Base-by-base conservation (phyloP, 2,329 filamentous ascomycete genomes). In the Fusarium domesticum region DNA sequence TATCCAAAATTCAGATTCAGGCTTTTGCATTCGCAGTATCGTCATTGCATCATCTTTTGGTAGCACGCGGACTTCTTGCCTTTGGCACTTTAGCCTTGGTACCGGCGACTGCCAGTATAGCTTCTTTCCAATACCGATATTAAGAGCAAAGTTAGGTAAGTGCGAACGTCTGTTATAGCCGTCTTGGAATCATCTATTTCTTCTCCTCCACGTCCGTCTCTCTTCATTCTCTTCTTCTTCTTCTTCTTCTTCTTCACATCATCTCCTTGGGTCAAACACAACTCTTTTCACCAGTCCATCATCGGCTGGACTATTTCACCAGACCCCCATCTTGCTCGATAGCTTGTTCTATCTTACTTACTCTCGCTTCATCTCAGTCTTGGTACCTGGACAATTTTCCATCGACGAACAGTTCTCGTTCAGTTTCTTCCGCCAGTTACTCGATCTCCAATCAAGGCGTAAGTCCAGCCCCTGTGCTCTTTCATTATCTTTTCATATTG, bases 261-360 rank as follows among this genome's bases (percentile, higher is more conserved):
- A 78, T 73, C 74, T 66, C 67, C 70, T 64, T 60, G 64, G 63
- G 61, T 48, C 65, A 67, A 66, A 39, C 43, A 63, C 62, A 66
- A 67, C 60, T 70, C 70, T 71, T 70, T 73, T 71, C 56, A 51
- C 35, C 49, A 48, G 46, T 49, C 40, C 43, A 39, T 64, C 63
- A 63, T 62, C 58, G 56, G 48, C 57, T 50, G 41, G 50, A 57
- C 49, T 47, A 62, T 62, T 61, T 63, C 60, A 63, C 62, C 61
- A 55, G 54, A 58, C 58, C 63, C 66, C 65, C 72, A 74, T 74
- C 71, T 80, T 79, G 77, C 74, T 77, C 67, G 70, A 73, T 78
- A 79, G 73, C 74, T 77, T 68, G 72, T 72, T 73, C 74, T 73
- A 77, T 78, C 72, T 75, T 75, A 74, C 71, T 75, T 73, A 74